A percentile compares a stretch with the other conserved stretches of the same genome.
These are phyloP conservation scores for Pisolithus thermaeus DNA, from an alignment of 1,284 basidiomycete genomes.

Conservation along the genomic window DNA sequence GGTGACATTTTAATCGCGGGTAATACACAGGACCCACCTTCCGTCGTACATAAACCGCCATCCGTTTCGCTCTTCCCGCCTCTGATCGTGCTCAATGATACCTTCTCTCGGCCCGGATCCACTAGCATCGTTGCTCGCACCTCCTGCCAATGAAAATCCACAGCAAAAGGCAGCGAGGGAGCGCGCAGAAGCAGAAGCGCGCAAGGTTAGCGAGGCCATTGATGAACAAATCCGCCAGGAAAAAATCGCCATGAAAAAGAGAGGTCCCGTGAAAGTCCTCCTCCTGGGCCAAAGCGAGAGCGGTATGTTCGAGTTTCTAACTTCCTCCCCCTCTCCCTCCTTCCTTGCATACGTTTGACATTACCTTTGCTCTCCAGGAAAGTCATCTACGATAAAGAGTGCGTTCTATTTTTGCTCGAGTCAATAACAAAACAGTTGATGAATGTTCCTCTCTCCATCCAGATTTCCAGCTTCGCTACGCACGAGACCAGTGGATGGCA, in stretches of 20 bases:
- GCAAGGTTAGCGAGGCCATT: slow-evolving; percentile 56
- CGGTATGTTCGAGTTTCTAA: slow-evolving; percentile 34
- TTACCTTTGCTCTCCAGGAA: too few relatives aligned
- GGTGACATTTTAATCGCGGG: too few relatives aligned
- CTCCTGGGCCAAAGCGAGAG: slow-evolving; percentile 70
- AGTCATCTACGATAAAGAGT: too few relatives aligned
- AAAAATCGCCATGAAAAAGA: slow-evolving; percentile 51
- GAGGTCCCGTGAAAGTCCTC: slow-evolving; percentile 52
- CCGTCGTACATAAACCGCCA: too few relatives aligned
- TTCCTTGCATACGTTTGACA: background rate
- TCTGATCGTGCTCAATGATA: too few relatives aligned
- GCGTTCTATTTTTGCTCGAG: too few relatives aligned
- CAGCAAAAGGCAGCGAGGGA: slow-evolving; percentile 48
- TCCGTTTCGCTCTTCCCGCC: too few relatives aligned
- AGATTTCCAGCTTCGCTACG: slow-evolving; percentile 69
- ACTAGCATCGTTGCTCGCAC: slow-evolving; percentile 47
- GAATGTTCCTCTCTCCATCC: slow-evolving; percentile 25
- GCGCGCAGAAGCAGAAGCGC: slow-evolving; percentile 55
- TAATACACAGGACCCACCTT: too few relatives aligned
- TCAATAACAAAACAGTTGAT: too few relatives aligned
- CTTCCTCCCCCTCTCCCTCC: background rate
- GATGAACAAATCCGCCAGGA: slow-evolving; percentile 58
- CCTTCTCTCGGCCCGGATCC: slow-evolving; percentile 32
- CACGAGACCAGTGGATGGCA: slow-evolving; percentile 58
- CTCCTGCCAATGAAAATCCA: slow-evolving; percentile 53